Percentiles rank a stretch among this genome's conserved stretches.
Conservation (phyloP, 2,329 filamentous ascomycete genomes). For the Aureobasidium sp. region DNA sequence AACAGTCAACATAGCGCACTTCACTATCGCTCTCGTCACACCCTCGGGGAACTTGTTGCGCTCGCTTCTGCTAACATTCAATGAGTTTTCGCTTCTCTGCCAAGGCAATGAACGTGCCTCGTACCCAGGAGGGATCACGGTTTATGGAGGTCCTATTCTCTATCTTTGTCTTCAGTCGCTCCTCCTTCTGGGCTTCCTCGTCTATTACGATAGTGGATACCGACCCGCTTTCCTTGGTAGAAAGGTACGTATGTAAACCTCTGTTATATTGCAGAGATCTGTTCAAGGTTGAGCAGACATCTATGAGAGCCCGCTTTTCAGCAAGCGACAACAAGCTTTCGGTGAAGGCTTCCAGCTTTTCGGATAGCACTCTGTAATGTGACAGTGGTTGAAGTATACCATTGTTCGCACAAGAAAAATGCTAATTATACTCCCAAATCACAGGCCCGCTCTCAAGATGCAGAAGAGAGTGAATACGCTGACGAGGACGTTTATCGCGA, state of each 20-base stretch:
- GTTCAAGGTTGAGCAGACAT: no score
- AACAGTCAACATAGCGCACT: constrained; percentile 59
- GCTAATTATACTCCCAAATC: neutral
- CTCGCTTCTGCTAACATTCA: constrained; percentile 67
- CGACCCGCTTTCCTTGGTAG: constrained; percentile 49
- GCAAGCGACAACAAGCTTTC: no score
- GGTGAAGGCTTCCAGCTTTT: no score
- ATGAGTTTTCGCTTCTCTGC: constrained; percentile 76
- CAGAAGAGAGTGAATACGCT: constrained; percentile 36
- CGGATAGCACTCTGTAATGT: neutral
- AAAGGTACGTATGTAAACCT: constrained; percentile 14
- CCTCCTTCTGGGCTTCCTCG: constrained; percentile 59
- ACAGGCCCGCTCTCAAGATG: constrained; percentile 31
- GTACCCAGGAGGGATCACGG: constrained; percentile 60
- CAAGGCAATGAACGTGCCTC: constrained; percentile 51
- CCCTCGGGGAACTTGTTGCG: constrained; percentile 69
- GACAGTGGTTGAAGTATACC: neutral
- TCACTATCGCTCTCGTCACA: constrained; percentile 61
- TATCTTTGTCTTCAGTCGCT: constrained; percentile 70
- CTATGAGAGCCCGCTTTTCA: no score
- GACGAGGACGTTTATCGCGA: constrained; percentile 56
- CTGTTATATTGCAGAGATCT: no score
- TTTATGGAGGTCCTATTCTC: constrained; percentile 76
- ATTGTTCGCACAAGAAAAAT: neutral
- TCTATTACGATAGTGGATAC: constrained; percentile 71